Percentiles rank a stretch among this genome's conserved stretches.
Conservation (phyloP, 306 rosid genomes). For the Boehmeria nivea region DNA sequence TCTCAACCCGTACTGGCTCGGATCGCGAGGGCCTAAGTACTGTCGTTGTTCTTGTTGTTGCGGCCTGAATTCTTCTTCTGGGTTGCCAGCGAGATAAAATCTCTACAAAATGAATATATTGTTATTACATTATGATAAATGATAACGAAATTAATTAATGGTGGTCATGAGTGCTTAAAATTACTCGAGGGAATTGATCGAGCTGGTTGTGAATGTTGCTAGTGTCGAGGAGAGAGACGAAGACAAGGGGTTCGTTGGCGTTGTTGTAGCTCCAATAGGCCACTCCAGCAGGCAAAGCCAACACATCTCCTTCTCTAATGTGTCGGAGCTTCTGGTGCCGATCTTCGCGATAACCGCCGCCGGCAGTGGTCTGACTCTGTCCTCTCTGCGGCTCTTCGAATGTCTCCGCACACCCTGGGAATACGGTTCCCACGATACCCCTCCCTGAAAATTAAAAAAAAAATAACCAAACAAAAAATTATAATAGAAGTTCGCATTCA, state of each 20-base stretch:
- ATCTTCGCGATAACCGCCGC: constrained; percentile 7
- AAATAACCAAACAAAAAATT: too few relatives aligned
- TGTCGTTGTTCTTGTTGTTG: background rate
- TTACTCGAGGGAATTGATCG: constrained; percentile 48
- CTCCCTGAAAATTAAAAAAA: constrained; percentile 27
- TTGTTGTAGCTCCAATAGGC: constrained; percentile 40
- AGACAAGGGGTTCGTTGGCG: constrained; percentile 24
- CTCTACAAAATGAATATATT: constrained; percentile 18
- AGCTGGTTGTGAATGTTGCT: constrained; percentile 47
- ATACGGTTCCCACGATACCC: constrained; percentile 23
- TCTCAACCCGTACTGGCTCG: background rate
- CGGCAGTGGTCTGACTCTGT: background rate
- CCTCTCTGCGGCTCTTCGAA: constrained; percentile 19
- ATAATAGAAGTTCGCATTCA: too few relatives aligned
- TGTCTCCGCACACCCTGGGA: constrained; percentile 42
- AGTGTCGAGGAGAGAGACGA: constrained; percentile 38
- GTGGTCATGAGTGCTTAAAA: too few relatives aligned
- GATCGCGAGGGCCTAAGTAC: too few relatives aligned
- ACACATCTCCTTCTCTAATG: constrained; percentile 31
- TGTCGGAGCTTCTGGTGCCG: constrained; percentile 33
- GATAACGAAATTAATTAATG: too few relatives aligned
- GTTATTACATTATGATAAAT: background rate
- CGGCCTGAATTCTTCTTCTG: constrained; percentile 28
- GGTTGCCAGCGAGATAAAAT: constrained; percentile 60
- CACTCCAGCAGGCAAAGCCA: constrained; percentile 34